Evolutionary conservation across 495 filamentous ascomycete genomes (phyloP), one percentile per base, ranked within the genome.

Genomic region (Penicillium atrosanguineum): DNA sequence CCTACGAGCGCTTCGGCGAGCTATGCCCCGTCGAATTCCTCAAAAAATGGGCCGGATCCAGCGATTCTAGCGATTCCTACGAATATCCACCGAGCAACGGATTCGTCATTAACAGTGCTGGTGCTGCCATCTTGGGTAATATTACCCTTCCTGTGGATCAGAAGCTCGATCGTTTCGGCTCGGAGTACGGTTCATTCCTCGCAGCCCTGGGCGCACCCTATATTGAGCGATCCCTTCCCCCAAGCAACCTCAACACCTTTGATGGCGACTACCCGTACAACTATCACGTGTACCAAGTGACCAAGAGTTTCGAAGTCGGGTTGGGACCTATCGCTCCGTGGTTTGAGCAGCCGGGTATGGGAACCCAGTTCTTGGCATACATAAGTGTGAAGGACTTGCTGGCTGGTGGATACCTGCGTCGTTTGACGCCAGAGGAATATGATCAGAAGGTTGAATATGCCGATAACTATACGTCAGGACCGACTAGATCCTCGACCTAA

Each of bases 321-420:
- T 55, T 76, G 6, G 82, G 82, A 1, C 78, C 79, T 1, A 78
- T 83, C 46, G 72, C 75, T 25, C 68, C 77, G 12, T 83, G 75
- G 77, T 85, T 82, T 61, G 79, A 77, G 18, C 82, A 85, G 68
- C 78, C 79, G 0, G 82, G 82, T 0, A 65, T 77, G 55, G 82
- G 82, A 4, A 70, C 76, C 6, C 82, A 84, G 63, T 80, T 70
- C 46, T 45, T 66, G 26, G 45, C 59, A 14, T 50, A 41, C 18
- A 46, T 28, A 0, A 62, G 46, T 48, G 61, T 72, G 6, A 47
- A 55, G 8, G 61, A 31, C 6, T 47, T 73, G 48, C 21, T 72
- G 26, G 49, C 52, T 0, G 58, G 48, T 1, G 68, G 68, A 1
- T 68, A 52, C 46, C 50, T 72, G 50, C 59, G 49, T 25, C 48